Evolutionary conservation across 2,329 filamentous ascomycete genomes (phyloP).

Genomic region (Talaromyces sp.): DNA sequence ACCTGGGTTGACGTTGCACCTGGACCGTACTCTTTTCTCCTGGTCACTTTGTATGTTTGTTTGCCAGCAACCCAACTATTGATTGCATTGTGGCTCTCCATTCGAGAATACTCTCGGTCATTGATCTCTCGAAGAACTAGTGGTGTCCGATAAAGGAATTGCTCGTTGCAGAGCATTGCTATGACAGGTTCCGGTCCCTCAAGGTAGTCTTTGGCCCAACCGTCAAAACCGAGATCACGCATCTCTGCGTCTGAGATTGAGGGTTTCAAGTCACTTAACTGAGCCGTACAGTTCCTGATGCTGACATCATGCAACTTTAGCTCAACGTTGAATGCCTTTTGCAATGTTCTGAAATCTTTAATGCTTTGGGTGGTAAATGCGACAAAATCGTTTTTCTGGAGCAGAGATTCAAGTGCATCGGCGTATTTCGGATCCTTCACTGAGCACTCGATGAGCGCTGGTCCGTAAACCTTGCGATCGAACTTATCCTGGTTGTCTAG

Average conservation of each 20-base stretch:
- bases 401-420: constrained; percentile 54
- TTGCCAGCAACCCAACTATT: constrained; percentile 65
- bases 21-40: constrained; percentile 75
- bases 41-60: constrained; percentile 59
- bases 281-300: constrained; percentile 58
- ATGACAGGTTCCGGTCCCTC: constrained; percentile 77
- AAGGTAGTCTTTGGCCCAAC: constrained; percentile 73
- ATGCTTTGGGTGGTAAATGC: constrained; percentile 70
- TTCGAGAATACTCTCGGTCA: constrained; percentile 62
- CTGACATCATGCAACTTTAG: constrained; percentile 66
- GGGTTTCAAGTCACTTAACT: constrained; percentile 52
- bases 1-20: constrained; percentile 66
- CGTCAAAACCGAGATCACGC: constrained; percentile 61
- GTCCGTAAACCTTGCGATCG: constrained; percentile 71
- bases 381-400: constrained; percentile 51
- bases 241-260: constrained; percentile 56
- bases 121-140: constrained; percentile 59
- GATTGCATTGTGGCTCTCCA: constrained; percentile 54
- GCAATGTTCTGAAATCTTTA: constrained; percentile 69
- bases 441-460: constrained; percentile 73
- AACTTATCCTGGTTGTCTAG: constrained; percentile 64
- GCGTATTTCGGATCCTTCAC: constrained; percentile 67
- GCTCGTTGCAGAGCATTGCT: constrained; percentile 78
- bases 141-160: constrained; percentile 62
- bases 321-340: constrained; percentile 59